A percentile compares a stretch with the other conserved stretches of the same genome.
Evolutionary conservation across 108 stramenopile species (phyloP).

Genomic region (Fragilaria crotonensis): DNA sequence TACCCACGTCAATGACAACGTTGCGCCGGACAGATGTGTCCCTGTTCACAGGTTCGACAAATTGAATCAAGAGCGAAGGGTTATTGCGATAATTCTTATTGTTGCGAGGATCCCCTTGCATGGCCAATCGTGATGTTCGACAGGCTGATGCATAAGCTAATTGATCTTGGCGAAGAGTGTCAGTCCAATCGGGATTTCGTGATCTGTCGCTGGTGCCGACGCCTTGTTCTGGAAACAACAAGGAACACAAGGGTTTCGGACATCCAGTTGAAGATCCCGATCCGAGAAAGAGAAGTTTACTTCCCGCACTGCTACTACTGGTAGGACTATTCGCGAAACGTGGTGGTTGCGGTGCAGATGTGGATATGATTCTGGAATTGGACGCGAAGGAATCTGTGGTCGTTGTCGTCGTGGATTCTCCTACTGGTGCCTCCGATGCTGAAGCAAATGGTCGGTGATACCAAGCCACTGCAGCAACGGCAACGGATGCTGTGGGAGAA

Average conservation of each 20-base stretch:
- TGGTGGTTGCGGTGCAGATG: too few species aligned
- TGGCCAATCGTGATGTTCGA: slow-evolving; percentile 47
- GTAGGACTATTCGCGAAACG: too few species aligned
- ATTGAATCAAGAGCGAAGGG: slow-evolving; percentile 61
- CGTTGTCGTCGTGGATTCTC: not conserved
- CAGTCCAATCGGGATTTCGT: not conserved
- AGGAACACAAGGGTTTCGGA: slow-evolving; percentile 59
- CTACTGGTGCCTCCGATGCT: not conserved
- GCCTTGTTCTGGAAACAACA: slow-evolving; percentile 37
- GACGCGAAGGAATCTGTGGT: too few species aligned
- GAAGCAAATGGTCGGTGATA: not conserved
- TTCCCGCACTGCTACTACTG: too few species aligned
- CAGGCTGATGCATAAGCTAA: slow-evolving; percentile 21
- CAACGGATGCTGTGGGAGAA: not conserved
- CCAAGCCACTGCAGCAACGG: not conserved
- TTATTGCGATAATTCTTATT: slow-evolving; percentile 85
- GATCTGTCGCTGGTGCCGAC: slow-evolving; percentile 9
- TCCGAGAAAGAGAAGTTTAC: slow-evolving; percentile 55
- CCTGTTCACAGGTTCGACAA: slow-evolving; percentile 13
- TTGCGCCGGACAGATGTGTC: slow-evolving; percentile 13
- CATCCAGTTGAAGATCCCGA: slow-evolving; percentile 81
- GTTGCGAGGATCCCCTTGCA: slow-evolving; percentile 57
- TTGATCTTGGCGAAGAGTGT: not conserved
- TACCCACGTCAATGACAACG: slow-evolving; percentile 81
- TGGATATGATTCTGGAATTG: too few species aligned